Base-by-base conservation (phyloP, 257 asterid species). In the Asclepias syriaca region DNA sequence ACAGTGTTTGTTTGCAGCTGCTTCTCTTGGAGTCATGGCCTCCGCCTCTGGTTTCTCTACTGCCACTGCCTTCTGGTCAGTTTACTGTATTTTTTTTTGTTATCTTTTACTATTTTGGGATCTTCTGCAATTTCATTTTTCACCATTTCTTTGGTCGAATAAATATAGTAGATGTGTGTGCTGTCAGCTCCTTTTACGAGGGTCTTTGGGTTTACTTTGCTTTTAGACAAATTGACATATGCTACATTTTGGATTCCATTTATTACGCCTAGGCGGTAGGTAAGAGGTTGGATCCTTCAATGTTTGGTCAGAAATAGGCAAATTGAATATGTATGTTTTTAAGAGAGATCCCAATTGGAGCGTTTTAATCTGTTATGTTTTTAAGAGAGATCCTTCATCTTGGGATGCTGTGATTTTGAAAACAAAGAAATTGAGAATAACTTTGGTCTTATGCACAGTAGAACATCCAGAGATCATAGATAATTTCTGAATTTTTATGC, bases 1-100 rank as follows among this genome's bases (percentile, higher is more conserved):
- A 19, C 98, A 90, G 78, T 85, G 88, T 83, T 72, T 87, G 9
- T 80, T 85, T 76, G 80, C 81, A 22, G 81, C 83, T 46, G 77
- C 82, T 80, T 80, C 97, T 70, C 84, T 93, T 78, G 92, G 83
- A 64, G 81, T 87, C 13, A 90, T 90, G 98, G 90, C 90, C 53
- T 82, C 97, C 68, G 90, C 97, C 78, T 77, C 93, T 83, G 98
- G 96, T 68, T 93, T 90, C 84, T 83, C 93, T 58, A 77, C 83
- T 66, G 77, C 90, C 74, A 88, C 98, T 45, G 93, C 97, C 77
- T 93, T 89, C 81, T 90, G 97, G 98, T 90, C 83, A 4, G 9
- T 64, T 53, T 29, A 54, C 37, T 24, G 49, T 43, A 21, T 4
- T 32, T n/a, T 5, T 64, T 6, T 50, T 66, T 11, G 18, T 2